Conservation (phyloP, 768 basidiomycete species). For the Xerocomellus intermedius region DNA sequence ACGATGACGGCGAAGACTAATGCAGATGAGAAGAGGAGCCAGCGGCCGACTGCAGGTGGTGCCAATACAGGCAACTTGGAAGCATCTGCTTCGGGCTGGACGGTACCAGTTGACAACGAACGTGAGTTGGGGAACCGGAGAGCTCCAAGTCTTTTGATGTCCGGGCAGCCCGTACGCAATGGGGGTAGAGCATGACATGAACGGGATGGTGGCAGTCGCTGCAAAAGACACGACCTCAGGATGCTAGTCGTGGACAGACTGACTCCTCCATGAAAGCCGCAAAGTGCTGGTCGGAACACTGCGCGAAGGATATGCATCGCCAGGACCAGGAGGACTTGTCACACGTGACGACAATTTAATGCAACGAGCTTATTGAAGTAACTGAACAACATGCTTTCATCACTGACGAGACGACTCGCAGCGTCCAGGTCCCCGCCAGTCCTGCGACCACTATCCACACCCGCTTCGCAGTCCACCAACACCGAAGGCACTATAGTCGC, state of each 20-base stretch:
- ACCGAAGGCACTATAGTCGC: conserved; percentile 56
- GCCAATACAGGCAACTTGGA: conserved; percentile 55
- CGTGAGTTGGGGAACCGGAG: conserved; percentile 31
- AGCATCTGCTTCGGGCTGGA: conserved; percentile 13
- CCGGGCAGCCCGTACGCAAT: not conserved
- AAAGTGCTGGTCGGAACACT: conserved; percentile 15
- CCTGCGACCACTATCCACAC: conserved; percentile 32
- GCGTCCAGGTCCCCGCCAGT: conserved; percentile 18
- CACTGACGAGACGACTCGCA: conserved; percentile 36
- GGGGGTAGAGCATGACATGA: conserved; percentile 5
- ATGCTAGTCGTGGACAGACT: not conserved
- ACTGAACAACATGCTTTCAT: conserved; percentile 16
- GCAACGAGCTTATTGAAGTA: too few species aligned
- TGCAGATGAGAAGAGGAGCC: conserved; percentile 82
- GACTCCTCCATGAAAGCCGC: conserved; percentile 4
- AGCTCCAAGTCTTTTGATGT: not conserved
- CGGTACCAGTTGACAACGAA: conserved; percentile 39
- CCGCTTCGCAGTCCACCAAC: conserved; percentile 28
- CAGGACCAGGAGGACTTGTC: not conserved
- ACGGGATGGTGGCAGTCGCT: not conserved
- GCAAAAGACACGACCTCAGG: conserved; percentile 11
- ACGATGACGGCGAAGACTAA: conserved; percentile 92
- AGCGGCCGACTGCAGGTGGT: conserved; percentile 69
- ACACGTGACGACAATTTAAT: conserved; percentile 11
- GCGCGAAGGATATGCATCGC: conserved; percentile 25